Evolutionary conservation across 1,284 basidiomycete genomes (phyloP).

Genomic region (Megacollybia platyphylla): DNA sequence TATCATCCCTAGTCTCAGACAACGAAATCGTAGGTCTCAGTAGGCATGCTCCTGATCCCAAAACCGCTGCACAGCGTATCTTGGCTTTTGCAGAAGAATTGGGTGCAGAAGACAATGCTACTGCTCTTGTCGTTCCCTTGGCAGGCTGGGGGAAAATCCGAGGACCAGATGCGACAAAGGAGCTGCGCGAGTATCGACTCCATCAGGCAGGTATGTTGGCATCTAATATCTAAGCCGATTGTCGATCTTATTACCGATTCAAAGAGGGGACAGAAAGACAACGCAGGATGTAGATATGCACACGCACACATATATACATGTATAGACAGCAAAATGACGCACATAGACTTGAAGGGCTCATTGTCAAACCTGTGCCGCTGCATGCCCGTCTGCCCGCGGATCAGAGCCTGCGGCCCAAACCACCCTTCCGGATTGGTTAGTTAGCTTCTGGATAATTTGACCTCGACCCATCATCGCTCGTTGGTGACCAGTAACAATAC

Average conservation of each 20-base stretch:
- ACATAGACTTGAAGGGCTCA: not conserved
- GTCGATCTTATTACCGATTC: slow-evolving; percentile 3
- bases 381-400: slow-evolving; percentile 79
- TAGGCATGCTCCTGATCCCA: slow-evolving; percentile 60
- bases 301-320: not conserved
- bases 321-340: not conserved
- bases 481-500: slow-evolving; percentile 44
- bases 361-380: slow-evolving; percentile 61
- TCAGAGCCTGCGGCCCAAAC: slow-evolving; percentile 90
- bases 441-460: slow-evolving; percentile 76
- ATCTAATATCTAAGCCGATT: slow-evolving; percentile 4
- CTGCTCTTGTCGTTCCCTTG: slow-evolving; percentile 86
- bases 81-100: slow-evolving; percentile 85
- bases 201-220: slow-evolving; percentile 47
- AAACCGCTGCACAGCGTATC: slow-evolving; percentile 72
- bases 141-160: slow-evolving; percentile 80
- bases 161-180: slow-evolving; percentile 73
- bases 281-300: slow-evolving; percentile 45
- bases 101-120: slow-evolving; percentile 86
- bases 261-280: slow-evolving; percentile 59
- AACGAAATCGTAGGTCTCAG: slow-evolving; percentile 92
- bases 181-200: slow-evolving; percentile 69
- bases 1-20: slow-evolving; percentile 84
- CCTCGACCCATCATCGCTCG: slow-evolving; percentile 83
- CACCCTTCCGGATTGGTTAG: slow-evolving; percentile 46